Conservation (phyloP, 1,139 yeast species). For the Chernovozyma aurita region DNA sequence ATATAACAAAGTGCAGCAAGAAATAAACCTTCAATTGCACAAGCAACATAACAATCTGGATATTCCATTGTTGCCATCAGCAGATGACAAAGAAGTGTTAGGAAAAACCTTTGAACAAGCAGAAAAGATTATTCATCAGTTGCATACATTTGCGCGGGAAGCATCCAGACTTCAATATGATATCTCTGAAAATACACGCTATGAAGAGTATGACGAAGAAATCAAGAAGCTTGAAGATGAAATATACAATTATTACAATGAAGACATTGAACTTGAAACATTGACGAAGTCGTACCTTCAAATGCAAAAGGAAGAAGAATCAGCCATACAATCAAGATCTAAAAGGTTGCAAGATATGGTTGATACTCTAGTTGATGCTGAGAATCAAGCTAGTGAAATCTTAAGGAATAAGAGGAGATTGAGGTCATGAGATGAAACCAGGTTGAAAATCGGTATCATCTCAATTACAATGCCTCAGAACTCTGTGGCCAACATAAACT, state of each 20-base stretch:
- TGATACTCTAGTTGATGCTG: slow-evolving; percentile 34
- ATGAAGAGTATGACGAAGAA: slow-evolving; percentile 13
- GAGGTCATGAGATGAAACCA: slow-evolving; percentile 16
- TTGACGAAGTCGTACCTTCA: slow-evolving; percentile 17
- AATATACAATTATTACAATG: slow-evolving; percentile 17
- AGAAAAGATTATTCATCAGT: slow-evolving; percentile 10
- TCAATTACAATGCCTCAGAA: too few relatives aligned
- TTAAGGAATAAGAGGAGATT: slow-evolving; percentile 21
- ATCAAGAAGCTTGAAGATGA: slow-evolving; percentile 22
- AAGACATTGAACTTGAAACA: slow-evolving; percentile 18
- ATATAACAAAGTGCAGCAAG: slow-evolving; percentile 21
- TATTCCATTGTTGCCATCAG: too few relatives aligned
- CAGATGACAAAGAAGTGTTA: too few relatives aligned
- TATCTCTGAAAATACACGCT: slow-evolving; percentile 5
- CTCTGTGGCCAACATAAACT: too few relatives aligned
- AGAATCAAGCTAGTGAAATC: slow-evolving; percentile 18
- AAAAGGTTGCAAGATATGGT: slow-evolving; percentile 33
- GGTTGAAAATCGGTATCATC: too few relatives aligned
- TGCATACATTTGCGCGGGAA: slow-evolving; percentile 13
- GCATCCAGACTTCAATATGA: slow-evolving; percentile 8
- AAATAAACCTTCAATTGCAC: slow-evolving; percentile 22
- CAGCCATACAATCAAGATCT: slow-evolving; percentile 24
- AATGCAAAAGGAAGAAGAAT: slow-evolving; percentile 23
- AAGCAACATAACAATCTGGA: background rate
- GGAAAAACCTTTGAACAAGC: slow-evolving; percentile 13